Evolutionary conservation across 1,284 basidiomycete genomes (phyloP), one percentile per base, ranked within the genome.

Genomic region (Cystobasidium pallidum): DNA sequence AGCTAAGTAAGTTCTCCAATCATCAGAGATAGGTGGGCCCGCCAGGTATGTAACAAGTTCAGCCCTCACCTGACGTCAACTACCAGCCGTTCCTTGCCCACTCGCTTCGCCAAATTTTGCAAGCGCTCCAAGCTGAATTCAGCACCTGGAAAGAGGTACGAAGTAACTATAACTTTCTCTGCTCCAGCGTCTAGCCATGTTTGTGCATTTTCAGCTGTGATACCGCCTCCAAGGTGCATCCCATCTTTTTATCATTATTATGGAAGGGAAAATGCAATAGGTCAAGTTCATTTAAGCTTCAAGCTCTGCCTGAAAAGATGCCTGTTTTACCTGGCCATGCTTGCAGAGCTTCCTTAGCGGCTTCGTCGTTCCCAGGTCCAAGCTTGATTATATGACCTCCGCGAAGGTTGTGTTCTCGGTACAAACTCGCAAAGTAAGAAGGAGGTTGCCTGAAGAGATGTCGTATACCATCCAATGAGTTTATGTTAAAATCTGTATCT

Each of bases 341-440:
- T 11, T 81, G 80, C 15, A 98, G 83, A 0, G 94, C 94, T 71
- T 90, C 87, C 74, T 82, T 85, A 6, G 96, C 95, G 10, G 94
- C 92, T 11, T 84, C 85, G 75, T 97, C 93, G 78, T 99, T 99
- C 1, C 82, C 81, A 1, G 89, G 87, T 3, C 96, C 96, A 7
- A 99, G 87, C 83, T 97, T 99, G 78, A 99, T 98, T 41, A 99
- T 88, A 84, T 99, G 96, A 0, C 92, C 94, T 0, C 95, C 96
- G 47, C 83, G 83, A 1, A 99, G 85, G 26, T 83, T 81, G 77
- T 93, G 82, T 28, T 84, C 76, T 74, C 83, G 85, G 80, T 99
- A 99, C 49, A 98, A 83, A 36, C 84, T 82, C 2, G 94, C 91
- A 80, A 90, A 99, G 77, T 91, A 86, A 0, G 84, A 85, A 26